Conservation (phyloP, 1,284 basidiomycete genomes). For the Gymnopus androsaceus region DNA sequence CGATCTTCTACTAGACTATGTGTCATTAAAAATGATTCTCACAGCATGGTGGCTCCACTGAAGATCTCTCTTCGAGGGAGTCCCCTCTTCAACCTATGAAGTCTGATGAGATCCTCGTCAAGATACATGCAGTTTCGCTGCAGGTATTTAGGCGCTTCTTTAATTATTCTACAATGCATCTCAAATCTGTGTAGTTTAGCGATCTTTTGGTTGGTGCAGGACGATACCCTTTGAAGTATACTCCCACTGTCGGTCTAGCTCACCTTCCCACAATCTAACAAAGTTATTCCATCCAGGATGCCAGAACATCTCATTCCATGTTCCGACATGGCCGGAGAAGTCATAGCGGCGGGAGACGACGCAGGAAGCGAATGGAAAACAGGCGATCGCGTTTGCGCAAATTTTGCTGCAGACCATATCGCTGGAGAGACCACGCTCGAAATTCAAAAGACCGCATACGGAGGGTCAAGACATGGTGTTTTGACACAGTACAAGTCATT, state of each 20-base stretch:
- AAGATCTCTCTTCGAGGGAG: conserved; percentile 32
- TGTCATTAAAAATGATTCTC: not conserved
- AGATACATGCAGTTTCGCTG: conserved; percentile 47
- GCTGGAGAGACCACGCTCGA: conserved; percentile 32
- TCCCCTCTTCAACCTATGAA: conserved; percentile 30
- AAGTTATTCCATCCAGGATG: conserved; percentile 18
- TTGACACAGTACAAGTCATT: conserved; percentile 46
- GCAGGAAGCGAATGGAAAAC: conserved; percentile 38
- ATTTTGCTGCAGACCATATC: conserved; percentile 35
- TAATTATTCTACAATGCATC: not conserved
- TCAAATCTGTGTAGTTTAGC: conserved; percentile 33
- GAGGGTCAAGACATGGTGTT: conserved; percentile 47
- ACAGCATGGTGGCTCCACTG: conserved; percentile 2
- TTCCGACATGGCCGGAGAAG: conserved; percentile 57
- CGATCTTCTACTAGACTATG: no score
- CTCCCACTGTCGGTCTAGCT: not conserved
- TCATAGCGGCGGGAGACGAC: conserved; percentile 46
- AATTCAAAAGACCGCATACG: conserved; percentile 34
- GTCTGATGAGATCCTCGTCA: conserved; percentile 43
- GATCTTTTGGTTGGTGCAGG: conserved; percentile 40
- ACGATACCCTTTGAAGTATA: conserved; percentile 30
- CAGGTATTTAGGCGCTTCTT: conserved; percentile 27
- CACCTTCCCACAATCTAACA: not conserved
- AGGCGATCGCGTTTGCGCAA: conserved; percentile 50
- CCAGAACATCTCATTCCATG: conserved; percentile 39